A percentile compares a stretch with the other conserved stretches of the same genome.
These are phyloP conservation scores for Blastobotrys capitulatus DNA, from an alignment of 1,139 yeast genomes.

Conservation along the genomic window DNA sequence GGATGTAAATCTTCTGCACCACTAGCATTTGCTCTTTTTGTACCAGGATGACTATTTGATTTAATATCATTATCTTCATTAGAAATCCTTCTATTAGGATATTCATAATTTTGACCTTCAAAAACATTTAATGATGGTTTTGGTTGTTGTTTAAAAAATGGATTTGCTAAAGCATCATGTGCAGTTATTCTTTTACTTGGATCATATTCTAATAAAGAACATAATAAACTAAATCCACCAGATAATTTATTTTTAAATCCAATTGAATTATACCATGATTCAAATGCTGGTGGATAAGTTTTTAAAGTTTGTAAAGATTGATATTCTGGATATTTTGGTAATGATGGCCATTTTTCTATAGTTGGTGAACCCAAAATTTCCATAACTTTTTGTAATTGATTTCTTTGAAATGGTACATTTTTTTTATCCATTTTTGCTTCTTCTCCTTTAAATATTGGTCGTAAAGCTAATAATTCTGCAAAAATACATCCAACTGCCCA, in stretches of 20 bases:
- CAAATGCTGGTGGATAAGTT: conserved; percentile 59
- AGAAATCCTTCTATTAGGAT: conserved; percentile 38
- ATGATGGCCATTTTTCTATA: conserved; percentile 64
- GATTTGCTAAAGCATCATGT: conserved; percentile 64
- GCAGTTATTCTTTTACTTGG: conserved; percentile 80
- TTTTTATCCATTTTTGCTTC: conserved; percentile 95
- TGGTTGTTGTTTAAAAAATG: conserved; percentile 63
- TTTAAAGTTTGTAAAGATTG: conserved; percentile 60
- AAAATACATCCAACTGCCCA: conserved; percentile 98
- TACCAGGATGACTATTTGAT: conserved; percentile 23
- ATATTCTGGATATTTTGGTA: conserved; percentile 80
- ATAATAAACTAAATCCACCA: conserved; percentile 59
- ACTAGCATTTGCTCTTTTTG: conserved; percentile 19
- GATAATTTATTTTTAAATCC: conserved; percentile 57
- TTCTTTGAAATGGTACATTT: conserved; percentile 88
- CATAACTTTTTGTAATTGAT: conserved; percentile 82
- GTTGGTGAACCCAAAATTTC: conserved; percentile 91
- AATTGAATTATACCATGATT: conserved; percentile 78
- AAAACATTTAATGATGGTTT: conserved; percentile 54
- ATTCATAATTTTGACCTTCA: conserved; percentile 32
- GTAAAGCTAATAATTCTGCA: conserved; percentile 79
- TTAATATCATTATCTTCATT: conserved; percentile 37
- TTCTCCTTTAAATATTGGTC: conserved; percentile 96
- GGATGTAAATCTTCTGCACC: conserved; percentile 15
- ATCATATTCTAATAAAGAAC: conserved; percentile 68